Conservation (phyloP, 345 rosid genomes). For the Anacardium occidentale region DNA sequence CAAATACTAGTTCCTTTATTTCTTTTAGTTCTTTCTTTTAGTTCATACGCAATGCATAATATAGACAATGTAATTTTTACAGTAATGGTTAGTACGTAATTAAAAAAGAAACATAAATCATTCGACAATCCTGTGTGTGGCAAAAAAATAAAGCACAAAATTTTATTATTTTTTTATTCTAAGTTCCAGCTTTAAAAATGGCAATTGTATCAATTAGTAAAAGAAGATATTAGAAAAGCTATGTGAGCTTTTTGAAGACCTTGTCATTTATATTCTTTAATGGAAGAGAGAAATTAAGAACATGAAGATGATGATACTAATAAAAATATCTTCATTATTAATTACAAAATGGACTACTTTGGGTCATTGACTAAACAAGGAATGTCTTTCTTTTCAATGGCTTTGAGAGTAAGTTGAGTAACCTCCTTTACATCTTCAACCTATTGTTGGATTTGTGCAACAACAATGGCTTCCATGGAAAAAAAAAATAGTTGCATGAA, state of each 20-base stretch:
- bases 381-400: conserved; percentile 37
- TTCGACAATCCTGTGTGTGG: not conserved
- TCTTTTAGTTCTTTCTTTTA: no score
- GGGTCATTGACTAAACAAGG: not conserved
- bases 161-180: not conserved
- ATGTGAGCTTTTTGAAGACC: not conserved
- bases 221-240: not conserved
- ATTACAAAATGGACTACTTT: not conserved
- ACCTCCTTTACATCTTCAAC: conserved; percentile 34
- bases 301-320: not conserved
- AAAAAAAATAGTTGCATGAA: conserved; percentile 43
- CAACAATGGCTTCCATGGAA: conserved; percentile 74
- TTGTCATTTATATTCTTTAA: not conserved
- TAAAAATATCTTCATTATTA: not conserved
- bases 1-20: not conserved
- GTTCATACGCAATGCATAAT: not conserved
- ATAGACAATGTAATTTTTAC: no score
- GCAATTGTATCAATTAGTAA: not conserved
- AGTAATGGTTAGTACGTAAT: not conserved
- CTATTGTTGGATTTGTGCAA: conserved; percentile 37
- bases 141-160: not conserved
- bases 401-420: conserved; percentile 43
- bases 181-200: not conserved
- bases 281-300: not conserved
- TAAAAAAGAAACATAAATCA: not conserved